phyloP scores from a whole-genome alignment of 208 protist species.

The Leishmania martiniquensis region DNA sequence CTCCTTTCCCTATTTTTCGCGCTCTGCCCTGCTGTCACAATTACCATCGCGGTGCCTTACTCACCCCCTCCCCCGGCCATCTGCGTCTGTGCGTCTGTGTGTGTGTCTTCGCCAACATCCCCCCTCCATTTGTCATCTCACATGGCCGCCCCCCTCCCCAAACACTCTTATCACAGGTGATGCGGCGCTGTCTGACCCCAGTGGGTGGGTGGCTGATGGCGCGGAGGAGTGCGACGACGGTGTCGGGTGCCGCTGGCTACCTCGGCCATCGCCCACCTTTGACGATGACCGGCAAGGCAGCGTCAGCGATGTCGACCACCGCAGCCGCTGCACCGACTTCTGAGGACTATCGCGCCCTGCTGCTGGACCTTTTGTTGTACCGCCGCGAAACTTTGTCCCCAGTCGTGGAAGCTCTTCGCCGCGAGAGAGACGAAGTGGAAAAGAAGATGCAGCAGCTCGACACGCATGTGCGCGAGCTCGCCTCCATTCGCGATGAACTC shows the following conservation, averaged over 20 bases:
- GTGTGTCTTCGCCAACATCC: neutral
- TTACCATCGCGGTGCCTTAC: neutral
- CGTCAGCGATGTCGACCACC: neutral
- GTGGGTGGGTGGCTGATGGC: neutral
- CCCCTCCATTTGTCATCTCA: neutral
- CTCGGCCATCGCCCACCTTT: neutral
- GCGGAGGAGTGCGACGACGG: neutral
- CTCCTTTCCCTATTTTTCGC: neutral
- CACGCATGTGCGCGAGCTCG: constrained; percentile 52
- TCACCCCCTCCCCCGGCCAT: neutral
- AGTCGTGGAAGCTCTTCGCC: constrained; percentile 54
- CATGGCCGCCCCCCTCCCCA: neutral
- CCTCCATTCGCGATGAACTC: constrained; percentile 73
- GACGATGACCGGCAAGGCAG: neutral
- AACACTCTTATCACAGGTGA: constrained; percentile 1
- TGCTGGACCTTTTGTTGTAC: constrained; percentile 79
- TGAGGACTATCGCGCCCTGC: constrained; percentile 73
- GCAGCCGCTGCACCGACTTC: constrained; percentile 9
- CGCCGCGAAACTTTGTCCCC: constrained; percentile 66
- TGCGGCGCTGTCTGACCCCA: constrained; percentile 5
- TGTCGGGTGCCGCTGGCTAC: neutral
- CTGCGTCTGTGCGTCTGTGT: neutral
- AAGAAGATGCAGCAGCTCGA: constrained; percentile 55
- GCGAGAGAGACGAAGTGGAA: constrained; percentile 61
- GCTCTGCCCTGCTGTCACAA: neutral